Percentiles rank a stretch among this genome's conserved stretches.
These are phyloP conservation scores for Magnusiomyces clavatus DNA, from an alignment of 1,139 yeast species.

Conservation along the genomic window DNA sequence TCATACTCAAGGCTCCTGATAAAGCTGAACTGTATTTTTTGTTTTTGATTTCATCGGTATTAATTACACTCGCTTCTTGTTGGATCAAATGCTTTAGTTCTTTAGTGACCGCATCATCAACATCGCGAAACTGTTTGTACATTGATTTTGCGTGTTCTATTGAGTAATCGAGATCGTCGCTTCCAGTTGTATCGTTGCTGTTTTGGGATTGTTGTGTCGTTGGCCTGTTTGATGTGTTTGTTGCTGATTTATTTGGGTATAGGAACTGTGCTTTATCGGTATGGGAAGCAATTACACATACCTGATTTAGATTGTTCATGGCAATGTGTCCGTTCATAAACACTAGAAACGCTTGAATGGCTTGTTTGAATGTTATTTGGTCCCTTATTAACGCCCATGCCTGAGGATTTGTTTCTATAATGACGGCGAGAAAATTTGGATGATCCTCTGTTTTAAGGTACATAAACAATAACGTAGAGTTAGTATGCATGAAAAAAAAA, in stretches of 20 bases:
- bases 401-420: conserved; percentile 69
- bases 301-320: conserved; percentile 74
- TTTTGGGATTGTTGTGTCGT: not conserved
- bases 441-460: conserved; percentile 44
- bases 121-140: conserved; percentile 79
- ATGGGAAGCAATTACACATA: conserved; percentile 75
- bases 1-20: conserved; percentile 73
- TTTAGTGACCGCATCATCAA: conserved; percentile 69
- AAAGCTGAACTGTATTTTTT: conserved; percentile 38
- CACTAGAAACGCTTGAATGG: conserved; percentile 55
- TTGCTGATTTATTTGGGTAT: conserved; percentile 43
- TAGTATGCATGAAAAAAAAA: not conserved
- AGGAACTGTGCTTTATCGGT: conserved; percentile 62
- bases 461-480: not conserved
- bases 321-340: conserved; percentile 83
- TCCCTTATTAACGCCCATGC: conserved; percentile 59
- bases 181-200: conserved; percentile 7
- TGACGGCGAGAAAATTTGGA: conserved; percentile 73
- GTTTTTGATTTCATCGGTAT: conserved; percentile 19
- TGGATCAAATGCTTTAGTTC: conserved; percentile 46
- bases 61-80: conserved; percentile 13
- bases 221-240: conserved; percentile 21
- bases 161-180: conserved; percentile 9
- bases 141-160: conserved; percentile 39
- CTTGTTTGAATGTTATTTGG: conserved; percentile 44